These are phyloP conservation scores for Ascochyta koolunga DNA, from an alignment of 2,329 filamentous ascomycete species.

Conservation along the genomic window DNA sequence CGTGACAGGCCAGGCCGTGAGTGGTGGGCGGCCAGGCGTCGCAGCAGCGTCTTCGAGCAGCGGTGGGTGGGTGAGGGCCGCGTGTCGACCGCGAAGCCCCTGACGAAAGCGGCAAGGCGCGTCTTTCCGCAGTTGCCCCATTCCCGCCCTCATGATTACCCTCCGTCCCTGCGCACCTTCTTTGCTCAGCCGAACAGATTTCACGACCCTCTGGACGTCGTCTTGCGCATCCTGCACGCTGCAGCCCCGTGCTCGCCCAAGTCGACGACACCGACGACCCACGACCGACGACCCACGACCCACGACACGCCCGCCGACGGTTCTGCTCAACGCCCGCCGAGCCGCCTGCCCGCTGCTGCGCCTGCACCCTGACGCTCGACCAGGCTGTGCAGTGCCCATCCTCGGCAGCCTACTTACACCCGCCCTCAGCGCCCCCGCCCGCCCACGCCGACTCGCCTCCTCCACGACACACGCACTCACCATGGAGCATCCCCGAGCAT, in stretches of 20 bases:
- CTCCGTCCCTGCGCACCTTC: slow-evolving; percentile 15
- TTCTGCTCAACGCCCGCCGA: not conserved
- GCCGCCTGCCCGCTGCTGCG: slow-evolving; percentile 13
- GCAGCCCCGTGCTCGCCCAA: slow-evolving; percentile 11
- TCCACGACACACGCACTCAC: slow-evolving; percentile 26
- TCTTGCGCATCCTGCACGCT: slow-evolving; percentile 16
- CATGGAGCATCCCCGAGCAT: slow-evolving; percentile 45
- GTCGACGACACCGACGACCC: slow-evolving; percentile 1
- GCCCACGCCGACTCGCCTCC: slow-evolving; percentile 17
- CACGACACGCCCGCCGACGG: too few species aligned
- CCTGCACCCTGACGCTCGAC: slow-evolving; percentile 16
- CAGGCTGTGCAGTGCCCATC: slow-evolving; percentile 17
- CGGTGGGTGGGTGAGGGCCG: slow-evolving; percentile 9
- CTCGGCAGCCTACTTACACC: slow-evolving; percentile 13
- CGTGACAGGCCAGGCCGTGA: not conserved
- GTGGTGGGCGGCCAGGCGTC: not conserved
- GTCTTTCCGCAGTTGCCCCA: slow-evolving; percentile 18
- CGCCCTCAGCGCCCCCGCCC: slow-evolving; percentile 13
- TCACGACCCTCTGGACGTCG: slow-evolving; percentile 9
- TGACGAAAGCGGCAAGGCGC: slow-evolving; percentile 17
- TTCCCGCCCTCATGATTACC: slow-evolving; percentile 21
- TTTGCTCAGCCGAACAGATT: slow-evolving; percentile 10
- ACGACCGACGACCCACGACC: not conserved
- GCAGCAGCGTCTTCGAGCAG: slow-evolving; percentile 7
- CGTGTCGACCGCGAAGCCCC: slow-evolving; percentile 20